Conservation (phyloP, 352 stramenopile species). For the Globisporangium canariense region DNA sequence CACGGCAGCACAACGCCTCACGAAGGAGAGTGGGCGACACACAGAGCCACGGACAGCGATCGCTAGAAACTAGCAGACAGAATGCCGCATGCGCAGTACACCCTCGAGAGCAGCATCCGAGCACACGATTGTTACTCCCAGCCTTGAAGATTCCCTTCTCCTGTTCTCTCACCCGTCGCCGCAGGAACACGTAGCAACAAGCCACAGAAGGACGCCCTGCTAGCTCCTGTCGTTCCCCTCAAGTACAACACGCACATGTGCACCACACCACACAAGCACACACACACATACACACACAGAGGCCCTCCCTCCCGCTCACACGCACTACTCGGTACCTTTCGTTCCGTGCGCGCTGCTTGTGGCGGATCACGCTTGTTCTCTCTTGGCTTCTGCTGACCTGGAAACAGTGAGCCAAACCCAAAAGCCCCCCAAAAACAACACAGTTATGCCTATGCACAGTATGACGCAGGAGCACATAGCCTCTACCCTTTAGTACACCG, state of each 20-base stretch:
- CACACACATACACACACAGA: neutral
- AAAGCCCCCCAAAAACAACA: no score
- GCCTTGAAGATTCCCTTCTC: conserved; percentile 3
- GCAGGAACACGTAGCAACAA: neutral
- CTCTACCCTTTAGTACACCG: no score
- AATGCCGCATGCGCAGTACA: neutral
- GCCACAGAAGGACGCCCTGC: neutral
- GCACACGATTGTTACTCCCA: neutral
- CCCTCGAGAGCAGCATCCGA: neutral
- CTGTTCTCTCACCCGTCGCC: neutral
- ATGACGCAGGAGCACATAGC: no score
- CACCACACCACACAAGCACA: neutral
- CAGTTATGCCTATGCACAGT: no score
- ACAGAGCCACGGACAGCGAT: neutral
- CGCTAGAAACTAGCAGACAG: no score
- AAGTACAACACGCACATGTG: neutral
- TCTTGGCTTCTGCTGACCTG: neutral
- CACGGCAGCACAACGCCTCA: no score
- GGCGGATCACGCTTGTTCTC: neutral
- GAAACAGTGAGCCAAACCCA: no score
- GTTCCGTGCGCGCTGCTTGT: neutral
- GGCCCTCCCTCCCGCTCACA: neutral
- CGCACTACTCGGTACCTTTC: neutral
- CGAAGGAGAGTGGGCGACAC: neutral
- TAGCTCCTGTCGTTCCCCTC: neutral